Evolutionary conservation across 192 early-diverging fungal genomes (phyloP), one percentile per base, ranked within the genome.

Genomic region (Coemansia biformis): DNA sequence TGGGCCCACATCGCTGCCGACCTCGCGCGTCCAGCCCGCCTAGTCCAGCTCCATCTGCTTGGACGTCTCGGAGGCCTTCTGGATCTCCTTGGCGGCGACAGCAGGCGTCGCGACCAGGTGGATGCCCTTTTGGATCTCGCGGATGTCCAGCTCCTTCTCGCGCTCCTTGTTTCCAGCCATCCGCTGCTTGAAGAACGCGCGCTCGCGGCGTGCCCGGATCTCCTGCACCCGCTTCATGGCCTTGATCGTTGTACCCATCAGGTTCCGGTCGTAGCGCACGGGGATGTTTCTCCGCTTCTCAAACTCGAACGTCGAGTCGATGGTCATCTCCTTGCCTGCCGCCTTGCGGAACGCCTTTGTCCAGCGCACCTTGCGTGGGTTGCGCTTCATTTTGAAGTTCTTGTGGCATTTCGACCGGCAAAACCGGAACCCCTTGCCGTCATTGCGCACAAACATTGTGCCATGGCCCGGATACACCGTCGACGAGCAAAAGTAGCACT

Each of bases 351-450:
- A 99, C 9, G 96, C 94, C 84, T 99, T 99, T 47, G 96, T 99
- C 96, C 96, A 99, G 55, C 86, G 81, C 48, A 99, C 93, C 84
- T 99, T 99, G 59, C 96, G 83, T 29, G 96, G 96, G 80, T 98
- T 97, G 35, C 96, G 86, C 84, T 96, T 97, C 89, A 98, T 93
- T 73, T 99, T 99, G 79, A 99, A 99, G 79, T 94, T 96, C 66
- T 89, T 92, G 86, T 98, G 93, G 78, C 96, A 99, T 81, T 99
- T 97, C 56, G 94, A 96, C 59, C 93, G 83, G 64, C 96, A 99
- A 68, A 91, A 95, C 35, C 91, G 81, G 75, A 93, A 94, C 23
- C 82, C 80, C 89, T 97, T 99, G 61, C 87, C 82, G 79, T 97
- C 96, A 58, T 97, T 97, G 31, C 94, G 80, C 37, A 97, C 96